Evolutionary conservation across 2,329 filamentous ascomycete genomes (phyloP), one percentile per base, ranked within the genome.

Genomic region (Colletotrichum trifolii): DNA sequence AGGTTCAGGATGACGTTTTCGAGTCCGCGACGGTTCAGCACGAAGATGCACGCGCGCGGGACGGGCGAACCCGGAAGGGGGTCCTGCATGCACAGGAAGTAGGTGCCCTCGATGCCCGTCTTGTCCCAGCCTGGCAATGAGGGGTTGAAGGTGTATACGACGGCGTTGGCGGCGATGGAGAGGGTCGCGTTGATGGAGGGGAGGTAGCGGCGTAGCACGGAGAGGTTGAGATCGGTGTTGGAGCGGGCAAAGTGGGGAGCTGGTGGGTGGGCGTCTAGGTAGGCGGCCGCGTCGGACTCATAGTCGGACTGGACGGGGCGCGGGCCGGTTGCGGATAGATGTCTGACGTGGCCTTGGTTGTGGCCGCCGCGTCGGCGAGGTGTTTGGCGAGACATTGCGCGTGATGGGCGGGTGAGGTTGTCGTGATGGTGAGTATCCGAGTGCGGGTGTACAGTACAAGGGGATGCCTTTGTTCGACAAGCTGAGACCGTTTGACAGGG

Each of bases 211-310:
- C 87, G 89, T 40, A 98, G 85, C 43, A 97, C 95, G 53, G 88
- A 84, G 69, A 97, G 85, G 81, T 98, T 98, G 73, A 98, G 89
- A 70, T 96, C 91, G 60, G 91, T 91, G 77, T 94, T 96, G 68
- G 90, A 90, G 69, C 92, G 89, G 76, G 58, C 82, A 78, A 87
- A 80, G 81, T 85, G 69, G 82, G 87, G 55, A 71, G 77, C 64
- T 71, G 77, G 63, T 69, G 78, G 71, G 72, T 80, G 75, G 53
- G 74, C 67, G 53, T 79, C 77, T 70, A 78, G 71, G 73, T 87
- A 85, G 69, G 80, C 77, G 38, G 82, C 82, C 17, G 83, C 84
- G 74, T 91, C 89, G 67, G 88, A 90, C 71, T 91, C 88, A 78
- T 91, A 90, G 76, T 91, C 88, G 50, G 85, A 86, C 35, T 78